Evolutionary conservation across 768 basidiomycete genomes (phyloP), one percentile per base, ranked within the genome.

Genomic region (Lactarius sanguifluus): DNA sequence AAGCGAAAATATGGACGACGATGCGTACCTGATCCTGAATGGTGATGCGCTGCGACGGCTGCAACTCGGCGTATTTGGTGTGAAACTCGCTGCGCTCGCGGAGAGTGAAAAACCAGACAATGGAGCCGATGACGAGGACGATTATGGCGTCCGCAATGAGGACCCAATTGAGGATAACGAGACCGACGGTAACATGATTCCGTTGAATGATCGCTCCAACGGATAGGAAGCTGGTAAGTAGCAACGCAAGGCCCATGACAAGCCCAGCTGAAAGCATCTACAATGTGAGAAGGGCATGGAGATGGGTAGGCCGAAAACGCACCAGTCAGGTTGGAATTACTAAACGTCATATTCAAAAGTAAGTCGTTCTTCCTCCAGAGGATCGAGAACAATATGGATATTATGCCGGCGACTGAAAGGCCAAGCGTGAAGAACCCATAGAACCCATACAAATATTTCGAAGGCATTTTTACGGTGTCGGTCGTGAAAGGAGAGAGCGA

Each of bases 71-170:
- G 82, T 87, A 96, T 30, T 85, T 76, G 0, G 66, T 67, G 67
- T 85, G 83, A 77, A 88, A 96, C 71, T 91, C 85, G 54, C 78
- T 76, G 32, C 88, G 85, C 74, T 93, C 88, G 63, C 82, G 76
- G 20, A 96, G 81, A 6, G 93, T 92, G 73, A 79, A 91, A 77
- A 90, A 86, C 94, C 94, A 96, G 59, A 96, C 78, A 70, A 85
- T 82, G 25, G 87, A 84, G 66, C 91, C 93, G 32, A 92, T 77
- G 61, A 86, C 72, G 58, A 89, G 76, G 50, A 89, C 82, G 30
- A 81, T 80, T 54, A 90, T 70, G 9, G 82, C 82, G 71, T 94
- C 88, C 47, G 81, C 64, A 41, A 95, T 75, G 61, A 95, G 86
- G 32, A 81, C 71, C 80, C 88, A 92, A 77, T 94, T 94, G 71